Conservation (phyloP, 345 rosid species). For the Euclidium syriacum region DNA sequence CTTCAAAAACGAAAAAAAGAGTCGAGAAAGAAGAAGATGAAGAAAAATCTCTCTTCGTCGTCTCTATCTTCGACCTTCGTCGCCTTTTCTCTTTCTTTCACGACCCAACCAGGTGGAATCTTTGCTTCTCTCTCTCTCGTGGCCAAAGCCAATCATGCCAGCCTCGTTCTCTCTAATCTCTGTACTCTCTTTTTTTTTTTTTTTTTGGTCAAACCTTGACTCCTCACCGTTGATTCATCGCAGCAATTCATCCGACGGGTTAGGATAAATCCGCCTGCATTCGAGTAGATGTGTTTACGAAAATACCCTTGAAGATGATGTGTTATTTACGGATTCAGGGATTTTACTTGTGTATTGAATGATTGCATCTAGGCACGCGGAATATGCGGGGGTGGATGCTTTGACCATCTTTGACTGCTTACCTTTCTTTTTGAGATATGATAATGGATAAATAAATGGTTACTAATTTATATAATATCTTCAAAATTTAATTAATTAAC, state of each 20-base stretch:
- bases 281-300: neutral
- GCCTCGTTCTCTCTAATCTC: constrained; percentile 35
- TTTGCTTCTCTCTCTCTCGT: constrained; percentile 26
- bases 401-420: constrained; percentile 39
- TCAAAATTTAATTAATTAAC: neutral
- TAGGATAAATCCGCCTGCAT: neutral
- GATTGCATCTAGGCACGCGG: constrained; percentile 40
- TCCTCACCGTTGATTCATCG: constrained; percentile 33
- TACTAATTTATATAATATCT: no score
- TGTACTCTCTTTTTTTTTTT: no score
- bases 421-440: neutral
- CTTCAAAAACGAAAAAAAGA: no score
- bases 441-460: no score
- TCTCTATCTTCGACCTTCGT: neutral
- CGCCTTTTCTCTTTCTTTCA: constrained; percentile 17
- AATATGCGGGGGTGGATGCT: constrained; percentile 31
- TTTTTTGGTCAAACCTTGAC: constrained; percentile 40
- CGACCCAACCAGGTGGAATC: constrained; percentile 34
- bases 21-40: no score
- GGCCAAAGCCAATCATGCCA: constrained; percentile 62
- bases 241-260: constrained; percentile 37
- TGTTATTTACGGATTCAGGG: constrained; percentile 12
- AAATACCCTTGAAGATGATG: neutral
- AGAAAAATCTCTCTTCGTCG: neutral
- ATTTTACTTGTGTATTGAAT: no score